phyloP scores from a whole-genome alignment of 371 early-diverging fungal species.

The Zychaea mexicana region DNA sequence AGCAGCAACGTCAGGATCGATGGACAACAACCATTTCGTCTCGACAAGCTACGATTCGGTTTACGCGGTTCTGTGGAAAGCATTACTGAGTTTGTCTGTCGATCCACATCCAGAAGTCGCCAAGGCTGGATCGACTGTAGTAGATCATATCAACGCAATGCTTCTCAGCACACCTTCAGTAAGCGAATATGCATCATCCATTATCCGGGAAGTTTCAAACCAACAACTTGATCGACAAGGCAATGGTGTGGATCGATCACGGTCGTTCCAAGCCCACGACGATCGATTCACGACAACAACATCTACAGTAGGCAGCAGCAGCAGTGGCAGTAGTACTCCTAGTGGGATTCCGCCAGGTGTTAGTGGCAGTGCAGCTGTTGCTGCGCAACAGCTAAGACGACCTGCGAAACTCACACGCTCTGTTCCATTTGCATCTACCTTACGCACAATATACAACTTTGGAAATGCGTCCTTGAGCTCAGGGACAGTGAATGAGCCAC shows the following conservation, averaged over 20 bases:
- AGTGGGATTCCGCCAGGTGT: too few species aligned
- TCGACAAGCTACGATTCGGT: conserved; percentile 54
- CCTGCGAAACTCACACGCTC: conserved; percentile 46
- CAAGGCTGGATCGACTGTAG: conserved; percentile 60
- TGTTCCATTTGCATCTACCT: conserved; percentile 51
- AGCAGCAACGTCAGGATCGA: neutral
- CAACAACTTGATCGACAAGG: conserved; percentile 6
- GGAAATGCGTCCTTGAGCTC: conserved; percentile 28
- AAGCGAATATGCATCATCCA: conserved; percentile 39
- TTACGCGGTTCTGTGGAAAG: conserved; percentile 77
- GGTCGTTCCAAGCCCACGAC: conserved; percentile 23
- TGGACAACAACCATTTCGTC: conserved; percentile 33
- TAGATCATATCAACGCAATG: conserved; percentile 73
- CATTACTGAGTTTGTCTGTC: conserved; percentile 72
- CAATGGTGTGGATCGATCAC: conserved; percentile 23
- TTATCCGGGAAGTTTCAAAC: conserved; percentile 29
- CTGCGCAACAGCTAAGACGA: conserved; percentile 16
- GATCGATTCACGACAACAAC: conserved; percentile 9
- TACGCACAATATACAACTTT: conserved; percentile 53
- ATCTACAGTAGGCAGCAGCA: neutral
- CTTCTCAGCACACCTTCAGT: conserved; percentile 41
- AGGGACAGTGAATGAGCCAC: conserved; percentile 15
- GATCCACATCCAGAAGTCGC: conserved; percentile 81
- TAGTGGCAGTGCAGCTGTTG: conserved; percentile 11
- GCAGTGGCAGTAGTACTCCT: neutral